Conservation (phyloP, 2,329 filamentous ascomycete genomes). For the Tolypocladium tropicale region DNA sequence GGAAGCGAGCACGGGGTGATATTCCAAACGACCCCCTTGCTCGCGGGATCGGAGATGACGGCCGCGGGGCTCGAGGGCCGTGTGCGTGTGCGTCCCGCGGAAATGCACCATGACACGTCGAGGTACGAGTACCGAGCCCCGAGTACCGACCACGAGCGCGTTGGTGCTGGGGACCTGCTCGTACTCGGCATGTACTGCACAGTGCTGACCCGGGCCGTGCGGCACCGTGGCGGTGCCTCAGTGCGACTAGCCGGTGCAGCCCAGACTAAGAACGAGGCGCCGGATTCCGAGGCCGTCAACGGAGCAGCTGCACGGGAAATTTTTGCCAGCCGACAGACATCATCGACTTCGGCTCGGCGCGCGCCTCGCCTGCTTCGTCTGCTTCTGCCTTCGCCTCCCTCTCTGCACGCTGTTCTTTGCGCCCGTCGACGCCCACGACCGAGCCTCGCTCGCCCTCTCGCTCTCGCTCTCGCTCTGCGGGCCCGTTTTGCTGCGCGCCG, state of each 20-base stretch:
- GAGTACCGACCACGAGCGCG: too few species aligned
- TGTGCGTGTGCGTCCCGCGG: too few species aligned
- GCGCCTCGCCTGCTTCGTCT: neutral
- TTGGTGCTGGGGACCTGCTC: too few species aligned
- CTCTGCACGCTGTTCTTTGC: neutral
- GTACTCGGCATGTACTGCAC: too few species aligned
- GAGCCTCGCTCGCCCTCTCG: neutral
- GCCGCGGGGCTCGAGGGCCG: too few species aligned
- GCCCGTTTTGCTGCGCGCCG: neutral
- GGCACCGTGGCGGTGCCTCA: neutral
- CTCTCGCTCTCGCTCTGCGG: neutral
- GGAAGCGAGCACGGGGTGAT: too few species aligned
- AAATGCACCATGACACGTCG: too few species aligned
- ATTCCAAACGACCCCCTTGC: too few species aligned
- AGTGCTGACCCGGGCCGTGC: too few species aligned
- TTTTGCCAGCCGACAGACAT: slow-evolving; percentile 15
- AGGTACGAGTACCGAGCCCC: too few species aligned
- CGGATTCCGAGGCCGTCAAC: slow-evolving; percentile 27
- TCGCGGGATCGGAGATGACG: too few species aligned
- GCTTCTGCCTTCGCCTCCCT: neutral
- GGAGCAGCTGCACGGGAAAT: slow-evolving; percentile 21
- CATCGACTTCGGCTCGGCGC: slow-evolving; percentile 2
- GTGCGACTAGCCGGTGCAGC: neutral
- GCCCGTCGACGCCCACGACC: neutral
- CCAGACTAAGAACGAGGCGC: too few species aligned